Evolutionary conservation across 169 alveolate species (phyloP), one percentile per base, ranked within the genome.

Genomic region (Plasmodium billcollinsi): DNA sequence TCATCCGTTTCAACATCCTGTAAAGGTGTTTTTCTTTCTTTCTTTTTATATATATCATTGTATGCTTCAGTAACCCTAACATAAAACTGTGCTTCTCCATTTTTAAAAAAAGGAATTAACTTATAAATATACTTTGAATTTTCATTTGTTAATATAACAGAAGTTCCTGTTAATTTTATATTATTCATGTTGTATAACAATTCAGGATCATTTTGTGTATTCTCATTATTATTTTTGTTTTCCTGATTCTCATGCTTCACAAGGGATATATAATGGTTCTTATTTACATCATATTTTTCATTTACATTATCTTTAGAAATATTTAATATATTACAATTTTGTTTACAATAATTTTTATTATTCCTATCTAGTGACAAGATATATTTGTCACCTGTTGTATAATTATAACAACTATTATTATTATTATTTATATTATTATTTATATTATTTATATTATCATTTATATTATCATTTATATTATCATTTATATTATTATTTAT

Each of bases 1-100:
- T 61, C 56, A 11, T 70, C 8, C 49, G 5, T 39, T 39, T 70
- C 66, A 52, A 39, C 1, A 52, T 56, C 29, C 21, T 21, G 9
- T 50, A n/a, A 33, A 45, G 47, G 43, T 29, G 66, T 20, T 39
- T 39, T 39, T 56, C 20, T 49, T 39, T 45, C 21, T 3, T 11
- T 5, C 29, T n/a, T 56, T 21, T 52, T 52, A 7, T 18, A 33
- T 24, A 80, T 14, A 18, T 14, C 7, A 49, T 80, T 59, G 43
- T 67, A 67, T 26, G 90, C 18, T 12, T n/a, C 21, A 66, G 43
- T 29, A 14, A 72, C 59, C 8, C 54, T 66, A 3, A 52, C 52
- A 52, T 80, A 80, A 59, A 80, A 80, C 3, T 67, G 67, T 1
- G 90, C 78, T 59, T 80, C 90, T n/a, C 90, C 90, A 47, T 80